Percentiles rank a stretch among this genome's conserved stretches.
These are phyloP conservation scores for Gryganskiella cystojenkinii DNA, from an alignment of 192 early-diverging fungal species.

Conservation along the genomic window DNA sequence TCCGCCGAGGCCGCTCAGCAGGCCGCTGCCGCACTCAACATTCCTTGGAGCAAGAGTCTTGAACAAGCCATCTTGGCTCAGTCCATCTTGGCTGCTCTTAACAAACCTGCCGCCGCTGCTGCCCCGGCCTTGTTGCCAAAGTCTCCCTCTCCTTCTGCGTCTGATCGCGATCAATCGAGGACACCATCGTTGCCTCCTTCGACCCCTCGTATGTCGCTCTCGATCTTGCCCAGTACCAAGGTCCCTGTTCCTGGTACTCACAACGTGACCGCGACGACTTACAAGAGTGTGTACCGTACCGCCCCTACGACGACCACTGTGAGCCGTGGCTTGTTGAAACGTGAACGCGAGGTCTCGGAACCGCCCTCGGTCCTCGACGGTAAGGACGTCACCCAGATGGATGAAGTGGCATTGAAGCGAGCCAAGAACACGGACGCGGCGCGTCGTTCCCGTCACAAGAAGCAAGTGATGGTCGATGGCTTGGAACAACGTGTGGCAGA, in stretches of 20 bases:
- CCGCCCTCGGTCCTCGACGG: constrained; percentile 50
- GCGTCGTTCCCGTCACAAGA: constrained; percentile 89
- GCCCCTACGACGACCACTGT: constrained; percentile 23
- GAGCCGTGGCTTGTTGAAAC: constrained; percentile 27
- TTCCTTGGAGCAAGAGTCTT: constrained; percentile 51
- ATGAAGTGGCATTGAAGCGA: constrained; percentile 67
- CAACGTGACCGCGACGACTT: constrained; percentile 37
- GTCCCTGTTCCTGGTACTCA: constrained; percentile 24
- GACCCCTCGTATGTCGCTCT: constrained; percentile 38
- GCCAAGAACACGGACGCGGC: constrained; percentile 94
- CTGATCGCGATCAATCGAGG: constrained; percentile 14
- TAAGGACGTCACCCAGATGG: constrained; percentile 42
- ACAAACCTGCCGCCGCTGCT: background rate
- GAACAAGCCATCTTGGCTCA: constrained; percentile 50
- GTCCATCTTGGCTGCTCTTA: constrained; percentile 47
- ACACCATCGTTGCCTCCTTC: constrained; percentile 32
- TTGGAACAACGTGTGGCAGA: constrained; percentile 85
- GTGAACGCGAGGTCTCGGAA: constrained; percentile 27
- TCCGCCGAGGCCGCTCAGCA: constrained; percentile 47
- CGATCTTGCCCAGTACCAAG: constrained; percentile 50
- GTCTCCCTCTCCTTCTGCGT: constrained; percentile 5
- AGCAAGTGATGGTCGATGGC: constrained; percentile 84
- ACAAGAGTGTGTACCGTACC: constrained; percentile 46
- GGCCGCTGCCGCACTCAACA: constrained; percentile 51
- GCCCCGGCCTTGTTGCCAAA: constrained; percentile 12